Percentiles rank a stretch among this genome's conserved stretches.
phyloP scores from a whole-genome alignment of 768 basidiomycete genomes.

The Austroboletus eburneus region DNA sequence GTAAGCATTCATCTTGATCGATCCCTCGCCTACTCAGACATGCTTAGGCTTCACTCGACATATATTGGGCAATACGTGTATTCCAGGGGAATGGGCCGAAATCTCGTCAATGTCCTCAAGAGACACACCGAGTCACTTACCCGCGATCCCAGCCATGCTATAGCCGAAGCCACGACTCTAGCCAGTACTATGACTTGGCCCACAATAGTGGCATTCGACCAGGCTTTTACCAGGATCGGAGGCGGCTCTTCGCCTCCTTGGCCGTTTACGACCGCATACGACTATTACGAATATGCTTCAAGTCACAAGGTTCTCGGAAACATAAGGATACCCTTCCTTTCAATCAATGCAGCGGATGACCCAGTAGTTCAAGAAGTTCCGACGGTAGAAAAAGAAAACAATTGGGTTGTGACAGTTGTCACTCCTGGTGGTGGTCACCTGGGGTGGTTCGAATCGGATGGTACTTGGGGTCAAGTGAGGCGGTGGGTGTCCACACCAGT shows the following conservation, averaged over 20 bases:
- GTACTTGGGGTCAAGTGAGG: conserved; percentile 27
- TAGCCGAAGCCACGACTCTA: conserved; percentile 45
- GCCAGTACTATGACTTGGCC: conserved; percentile 48
- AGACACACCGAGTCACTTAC: conserved; percentile 47
- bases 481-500: conserved; percentile 73
- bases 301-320: conserved; percentile 56
- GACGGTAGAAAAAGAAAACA: conserved; percentile 48
- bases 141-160: conserved; percentile 46
- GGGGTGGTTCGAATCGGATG: conserved; percentile 71
- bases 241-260: conserved; percentile 62
- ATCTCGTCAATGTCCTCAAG: conserved; percentile 56
- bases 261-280: conserved; percentile 41
- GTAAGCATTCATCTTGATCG: conserved; percentile 23
- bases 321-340: conserved; percentile 69
- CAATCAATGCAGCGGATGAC: conserved; percentile 73
- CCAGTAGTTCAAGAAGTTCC: conserved; percentile 68
- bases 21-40: conserved; percentile 7
- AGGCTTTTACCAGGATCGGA: conserved; percentile 59
- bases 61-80: conserved; percentile 64
- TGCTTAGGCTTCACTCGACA: conserved; percentile 47
- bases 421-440: conserved; percentile 72
- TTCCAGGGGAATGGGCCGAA: conserved; percentile 74
- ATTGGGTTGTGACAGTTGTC: conserved; percentile 53
- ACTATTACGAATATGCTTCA: conserved; percentile 52
- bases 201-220: conserved; percentile 56